Evolutionary conservation across 352 stramenopile genomes (phyloP), one percentile per base, ranked within the genome.

Genomic region (Phytophthora sp.): DNA sequence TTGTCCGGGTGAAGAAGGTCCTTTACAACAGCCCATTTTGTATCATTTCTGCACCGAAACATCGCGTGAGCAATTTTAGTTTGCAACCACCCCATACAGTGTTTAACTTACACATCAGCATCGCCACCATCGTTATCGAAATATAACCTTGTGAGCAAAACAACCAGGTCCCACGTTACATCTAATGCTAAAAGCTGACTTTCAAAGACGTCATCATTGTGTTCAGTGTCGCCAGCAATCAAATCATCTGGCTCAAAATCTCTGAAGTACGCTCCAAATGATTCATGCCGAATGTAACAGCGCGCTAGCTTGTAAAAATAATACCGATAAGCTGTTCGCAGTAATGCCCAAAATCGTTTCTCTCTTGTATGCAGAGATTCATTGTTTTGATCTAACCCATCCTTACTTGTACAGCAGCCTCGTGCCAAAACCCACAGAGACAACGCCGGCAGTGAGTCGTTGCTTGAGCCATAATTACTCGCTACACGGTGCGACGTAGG

Each of bases 351-450:
- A 20, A 89, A 75, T 12, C 79, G 58, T 27, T 62, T 74, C 18
- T 74, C 72, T 50, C 74, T 82, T 1, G 50, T 37, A 26, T 48
- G 10, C n/a, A 51, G 35, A 21, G 60, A 66, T 38, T 52, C 34
- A 37, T 66, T 37, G 6, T 46, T 18, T 24, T 74, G 64, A 32
- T 65, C 60, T 7, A 59, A 44, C 27, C 38, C 54, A 23, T 43
- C 34, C 41, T 26, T 27, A 42, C 24, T 66, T 30, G 42, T 54
- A 27, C 64, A 88, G 71, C 48, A 88, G 12, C 66, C 49, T 44
- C 75, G 75, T 43, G 92, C 28, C 17, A 81, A 60, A 18, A 87
- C 50, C 86, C 86, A 94, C 41, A 94, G 35, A 5, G 82, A 85
- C 9, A 92, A 57, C 5, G 77, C 77, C 13, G 86, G 80, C 9